Percentiles rank a stretch among this genome's conserved stretches.
Conservation (phyloP, 129 eudicot species). For the Artemisia annua region DNA sequence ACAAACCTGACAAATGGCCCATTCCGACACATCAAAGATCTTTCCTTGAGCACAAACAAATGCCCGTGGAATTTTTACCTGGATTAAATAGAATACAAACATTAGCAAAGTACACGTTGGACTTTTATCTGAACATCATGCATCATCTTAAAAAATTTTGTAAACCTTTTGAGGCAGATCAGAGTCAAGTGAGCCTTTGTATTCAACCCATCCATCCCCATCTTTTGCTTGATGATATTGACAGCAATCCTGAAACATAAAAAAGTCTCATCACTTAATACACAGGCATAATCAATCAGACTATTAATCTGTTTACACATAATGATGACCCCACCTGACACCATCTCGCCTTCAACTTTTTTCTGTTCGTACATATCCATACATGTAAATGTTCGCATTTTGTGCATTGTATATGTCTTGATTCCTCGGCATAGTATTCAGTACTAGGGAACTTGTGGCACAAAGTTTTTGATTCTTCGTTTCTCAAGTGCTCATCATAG, state of each 20-base stretch:
- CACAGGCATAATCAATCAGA: neutral
- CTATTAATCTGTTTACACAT: neutral
- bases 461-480: constrained; percentile 65
- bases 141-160: neutral
- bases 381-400: constrained; percentile 90
- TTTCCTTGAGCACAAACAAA: constrained; percentile 96
- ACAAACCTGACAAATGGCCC: constrained; percentile 99
- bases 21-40: constrained; percentile 96
- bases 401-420: constrained; percentile 95
- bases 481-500: constrained; percentile 84
- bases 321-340: constrained; percentile 66
- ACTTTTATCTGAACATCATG: neutral
- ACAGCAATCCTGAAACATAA: constrained; percentile 76
- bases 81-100: neutral
- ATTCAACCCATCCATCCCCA: constrained; percentile 99
- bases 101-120: constrained; percentile 10
- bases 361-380: constrained; percentile 93
- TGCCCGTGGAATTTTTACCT: constrained; percentile 92
- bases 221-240: constrained; percentile 98
- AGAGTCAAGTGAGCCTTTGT: constrained; percentile 77
- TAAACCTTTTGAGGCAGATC: constrained; percentile 82
- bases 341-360: constrained; percentile 95
- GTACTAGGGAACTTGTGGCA: constrained; percentile 65
- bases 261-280: neutral
- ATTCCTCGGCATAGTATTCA: constrained; percentile 76